Base-by-base conservation (phyloP, 2,329 filamentous ascomycete genomes). In the Ambrosiella cleistominuta region DNA sequence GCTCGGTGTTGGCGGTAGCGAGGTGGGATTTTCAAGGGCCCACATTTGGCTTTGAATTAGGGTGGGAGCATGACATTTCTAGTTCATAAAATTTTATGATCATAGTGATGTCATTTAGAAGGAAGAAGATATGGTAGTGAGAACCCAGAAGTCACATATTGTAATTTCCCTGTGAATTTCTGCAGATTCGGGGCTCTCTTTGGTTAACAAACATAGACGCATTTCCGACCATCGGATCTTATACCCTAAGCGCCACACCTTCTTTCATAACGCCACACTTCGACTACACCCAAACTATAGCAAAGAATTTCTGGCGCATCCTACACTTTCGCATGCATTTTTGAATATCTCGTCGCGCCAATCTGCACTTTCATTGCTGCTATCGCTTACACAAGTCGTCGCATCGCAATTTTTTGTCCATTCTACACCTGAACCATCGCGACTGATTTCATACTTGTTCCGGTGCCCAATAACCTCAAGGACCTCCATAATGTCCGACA, bases 281-380 rank as follows among this genome's bases (percentile, higher is more conserved):
- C 7, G 40, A 11, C 11, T 42, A n/a, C 11, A 42, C 40, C 3
- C 45, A 7, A 51, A 36, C 17, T 51, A 19, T 51, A 19, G 47
- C 47, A 19, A 51, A 51, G 19, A 51, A 51, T 51, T 51, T 51
- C 47, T 51, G 47, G 47, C 47, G 19, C 27, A 51, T 42, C n/a
- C 39, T 3, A 42, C 39, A 5, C 39, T 42, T 42, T 42, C 39
- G n/a, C 27, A 27, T 15, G n/a, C 44, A 19, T 17, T 13, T 47
- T 15, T 47, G 44, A 13, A 47, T 27, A 27, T 47, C 44, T 42
- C 44, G 19, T 47, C 44, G 44, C 44, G 44, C n/a, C 44, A 15
- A 17, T 7, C n/a, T 13, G 19, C n/a, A 13, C 44, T 47, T 8
- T 13, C n/a, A 47, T 47, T 11, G 6, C 11, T 17, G 19, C 44